Base-by-base conservation (phyloP, 2,329 filamentous ascomycete genomes). In the Sporothrix globosa region DNA sequence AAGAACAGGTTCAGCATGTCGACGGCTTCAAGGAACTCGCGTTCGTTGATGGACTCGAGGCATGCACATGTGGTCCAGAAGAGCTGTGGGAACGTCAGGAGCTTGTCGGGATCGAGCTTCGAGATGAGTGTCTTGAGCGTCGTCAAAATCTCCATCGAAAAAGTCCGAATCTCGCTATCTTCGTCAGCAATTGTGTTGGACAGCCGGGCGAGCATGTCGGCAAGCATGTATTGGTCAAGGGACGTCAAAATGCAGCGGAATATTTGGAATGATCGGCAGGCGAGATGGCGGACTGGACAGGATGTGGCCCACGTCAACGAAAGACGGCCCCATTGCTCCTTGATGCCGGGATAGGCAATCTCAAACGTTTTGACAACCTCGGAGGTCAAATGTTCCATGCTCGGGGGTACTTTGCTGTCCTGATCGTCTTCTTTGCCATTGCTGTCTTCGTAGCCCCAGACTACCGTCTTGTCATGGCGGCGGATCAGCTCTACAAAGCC, bases 1-100 rank as follows among this genome's bases (percentile, higher is more conserved):
- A 99, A 81, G 48, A 97, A 89, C 76, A 92, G 91, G 71, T 97
- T 92, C 11, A 99, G 85, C 92, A 99, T 97, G 68, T 92, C 90
- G 14, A 97, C 83, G 27, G 92, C 93, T 78, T 97, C 96, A 73
- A 96, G 87, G 73, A 97, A 99, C 77, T 99, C 96, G 27, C 91
- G 88, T 80, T 99, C 96, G 74, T 98, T 97, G 76, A 98, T 97
- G 0, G 96, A 98, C 77, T 98, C 94, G 24, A 99, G 83, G 78
- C 96, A 99, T 13, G 96, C 96, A 76, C 94, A 97, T 0, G 92
- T 97, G 0, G 95, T 97, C 96, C 96, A 99, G 80, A 99, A 98
- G 0, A 99, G 83, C 76, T 98, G 95, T 1, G 96, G 96, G 74
- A 97, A 97, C n/a, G 90, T 89, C 63, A 97, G 81, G 1, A 99